phyloP scores from a whole-genome alignment of 2,329 filamentous ascomycete species.

The Pseudogymnoascus sp. region DNA sequence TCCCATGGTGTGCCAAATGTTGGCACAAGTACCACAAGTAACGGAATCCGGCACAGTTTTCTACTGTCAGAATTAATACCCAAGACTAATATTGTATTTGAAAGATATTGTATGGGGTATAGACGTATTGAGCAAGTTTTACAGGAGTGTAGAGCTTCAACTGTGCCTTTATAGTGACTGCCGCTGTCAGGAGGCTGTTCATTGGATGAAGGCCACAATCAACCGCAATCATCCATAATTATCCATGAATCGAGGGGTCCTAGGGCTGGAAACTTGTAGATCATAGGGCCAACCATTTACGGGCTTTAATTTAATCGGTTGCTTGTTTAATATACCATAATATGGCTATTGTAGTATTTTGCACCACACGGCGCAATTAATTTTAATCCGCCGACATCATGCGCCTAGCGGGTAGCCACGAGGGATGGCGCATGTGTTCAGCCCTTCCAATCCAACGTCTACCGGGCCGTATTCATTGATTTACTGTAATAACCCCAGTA shows the following conservation, averaged over 20 bases:
- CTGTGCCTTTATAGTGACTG: neutral
- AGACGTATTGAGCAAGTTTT: slow-evolving; percentile 2
- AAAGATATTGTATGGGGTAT: neutral
- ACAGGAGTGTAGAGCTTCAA: neutral
- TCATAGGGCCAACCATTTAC: neutral
- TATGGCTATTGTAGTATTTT: neutral
- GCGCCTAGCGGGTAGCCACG: neutral
- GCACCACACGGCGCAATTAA: neutral
- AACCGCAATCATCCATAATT: neutral
- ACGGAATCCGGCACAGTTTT: neutral
- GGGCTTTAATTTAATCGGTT: neutral
- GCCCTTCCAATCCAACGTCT: neutral
- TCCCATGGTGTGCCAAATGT: neutral
- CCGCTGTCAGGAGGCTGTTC: neutral
- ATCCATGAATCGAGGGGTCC: neutral
- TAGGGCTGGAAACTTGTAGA: neutral
- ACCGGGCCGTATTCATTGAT: too few species aligned
- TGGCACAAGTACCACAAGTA: neutral
- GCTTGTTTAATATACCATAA: neutral
- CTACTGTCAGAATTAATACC: neutral
- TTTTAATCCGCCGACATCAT: neutral
- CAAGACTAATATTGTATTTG: neutral
- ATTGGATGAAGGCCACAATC: neutral
- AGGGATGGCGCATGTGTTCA: neutral
- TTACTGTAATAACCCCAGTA: too few species aligned